These are phyloP conservation scores for Myxozyma sirexii DNA, from an alignment of 805 yeast species.

Conservation along the genomic window DNA sequence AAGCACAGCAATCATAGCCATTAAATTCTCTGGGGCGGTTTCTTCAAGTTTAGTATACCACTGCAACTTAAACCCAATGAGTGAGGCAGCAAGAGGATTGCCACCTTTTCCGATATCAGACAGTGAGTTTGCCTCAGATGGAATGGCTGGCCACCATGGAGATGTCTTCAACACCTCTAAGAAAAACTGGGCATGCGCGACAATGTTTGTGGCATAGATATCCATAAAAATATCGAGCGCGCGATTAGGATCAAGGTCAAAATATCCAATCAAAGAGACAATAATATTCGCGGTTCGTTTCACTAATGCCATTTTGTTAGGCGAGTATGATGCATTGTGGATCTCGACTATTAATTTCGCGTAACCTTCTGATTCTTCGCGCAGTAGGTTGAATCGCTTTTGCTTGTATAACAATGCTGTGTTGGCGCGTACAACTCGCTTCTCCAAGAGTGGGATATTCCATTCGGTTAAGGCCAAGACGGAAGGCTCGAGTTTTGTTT, in stretches of 20 bases:
- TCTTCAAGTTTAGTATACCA: conserved; percentile 39
- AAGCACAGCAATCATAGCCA: conserved; percentile 55
- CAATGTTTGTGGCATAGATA: conserved; percentile 51
- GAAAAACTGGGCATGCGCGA: conserved; percentile 50
- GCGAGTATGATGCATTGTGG: conserved; percentile 23
- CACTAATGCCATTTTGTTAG: conserved; percentile 39
- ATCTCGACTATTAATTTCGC: conserved; percentile 52
- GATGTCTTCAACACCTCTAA: conserved; percentile 56
- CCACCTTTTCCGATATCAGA: conserved; percentile 51
- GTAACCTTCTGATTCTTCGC: conserved; percentile 80
- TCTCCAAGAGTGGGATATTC: conserved; percentile 40
- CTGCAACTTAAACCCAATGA: conserved; percentile 54
- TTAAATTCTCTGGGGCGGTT: conserved; percentile 49
- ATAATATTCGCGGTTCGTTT: conserved; percentile 51
- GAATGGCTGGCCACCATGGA: conserved; percentile 66
- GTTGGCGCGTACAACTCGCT: conserved; percentile 47
- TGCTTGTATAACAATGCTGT: conserved; percentile 51
- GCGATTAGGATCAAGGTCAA: conserved; percentile 70
- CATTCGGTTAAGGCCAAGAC: conserved; percentile 19
- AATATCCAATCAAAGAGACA: conserved; percentile 69
- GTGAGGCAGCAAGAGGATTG: conserved; percentile 55
- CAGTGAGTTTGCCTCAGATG: conserved; percentile 1
- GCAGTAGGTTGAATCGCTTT: conserved; percentile 64
- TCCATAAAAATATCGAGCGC: conserved; percentile 65
- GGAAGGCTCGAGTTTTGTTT: conserved; percentile 38